Evolutionary conservation across 495 filamentous ascomycete species (phyloP).

Genomic region (Penicillium arizonense): DNA sequence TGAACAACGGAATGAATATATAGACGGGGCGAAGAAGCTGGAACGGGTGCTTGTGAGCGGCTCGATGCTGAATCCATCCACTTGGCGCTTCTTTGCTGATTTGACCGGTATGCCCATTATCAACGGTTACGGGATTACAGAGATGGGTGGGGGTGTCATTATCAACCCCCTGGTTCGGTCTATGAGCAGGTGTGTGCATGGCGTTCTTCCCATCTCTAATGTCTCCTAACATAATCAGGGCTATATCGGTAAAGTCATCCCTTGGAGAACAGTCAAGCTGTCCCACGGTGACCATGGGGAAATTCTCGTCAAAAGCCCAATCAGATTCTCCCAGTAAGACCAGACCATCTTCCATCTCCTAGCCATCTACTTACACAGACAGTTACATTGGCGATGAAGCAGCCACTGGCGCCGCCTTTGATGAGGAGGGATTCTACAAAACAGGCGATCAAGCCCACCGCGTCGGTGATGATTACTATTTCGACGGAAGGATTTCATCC

Average conservation of each 20-base stretch:
- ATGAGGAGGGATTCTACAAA: constrained; percentile 10
- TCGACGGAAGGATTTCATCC: constrained; percentile 4
- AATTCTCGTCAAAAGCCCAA: constrained; percentile 4
- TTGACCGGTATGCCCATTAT: constrained; percentile 5
- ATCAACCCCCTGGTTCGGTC: background rate
- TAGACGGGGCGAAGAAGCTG: constrained; percentile 2
- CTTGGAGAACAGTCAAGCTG: background rate
- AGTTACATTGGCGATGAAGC: constrained; percentile 7
- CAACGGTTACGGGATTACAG: constrained; percentile 4
- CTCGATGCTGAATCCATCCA: constrained; percentile 1
- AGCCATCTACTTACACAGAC: constrained; percentile 3
- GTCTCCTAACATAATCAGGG: constrained; percentile 1
- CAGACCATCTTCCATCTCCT: constrained; percentile 2
- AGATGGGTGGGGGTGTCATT: constrained; percentile 4
- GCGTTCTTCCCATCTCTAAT: background rate
- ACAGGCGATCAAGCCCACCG: constrained; percentile 7
- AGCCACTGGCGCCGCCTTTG: constrained; percentile 1
- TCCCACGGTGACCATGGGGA: constrained; percentile 5
- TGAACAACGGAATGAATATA: constrained; percentile 3
- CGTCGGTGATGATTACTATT: constrained; percentile 3
- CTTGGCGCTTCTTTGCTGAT: constrained; percentile 3
- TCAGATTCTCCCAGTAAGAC: constrained; percentile 9
- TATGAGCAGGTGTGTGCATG: background rate
- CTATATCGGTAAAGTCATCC: constrained; percentile 1
- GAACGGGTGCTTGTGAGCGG: background rate